Conservation (phyloP, 2,329 filamentous ascomycete genomes). For the Fusarium nodosum region DNA sequence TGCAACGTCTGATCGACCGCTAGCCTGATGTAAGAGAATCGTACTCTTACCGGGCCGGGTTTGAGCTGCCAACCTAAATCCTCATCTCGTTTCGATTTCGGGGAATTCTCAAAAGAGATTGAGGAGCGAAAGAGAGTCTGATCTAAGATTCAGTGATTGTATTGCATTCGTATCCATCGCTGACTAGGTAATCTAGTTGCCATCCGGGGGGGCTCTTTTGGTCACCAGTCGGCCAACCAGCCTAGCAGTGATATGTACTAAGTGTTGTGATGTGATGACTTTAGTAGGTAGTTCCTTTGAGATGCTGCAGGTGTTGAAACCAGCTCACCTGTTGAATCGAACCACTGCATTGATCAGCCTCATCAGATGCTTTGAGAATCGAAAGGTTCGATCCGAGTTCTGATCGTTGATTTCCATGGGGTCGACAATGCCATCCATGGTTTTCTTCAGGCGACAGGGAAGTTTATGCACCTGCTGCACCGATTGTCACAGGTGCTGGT, state of each 20-base stretch:
- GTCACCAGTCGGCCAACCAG: conserved; percentile 1
- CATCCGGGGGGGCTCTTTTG: not conserved
- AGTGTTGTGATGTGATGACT: conserved; percentile 42
- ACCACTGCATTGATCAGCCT: conserved; percentile 42
- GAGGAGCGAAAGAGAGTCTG: not conserved
- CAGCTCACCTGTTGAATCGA: conserved; percentile 39
- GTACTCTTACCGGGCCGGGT: conserved; percentile 44
- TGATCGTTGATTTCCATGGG: conserved; percentile 27
- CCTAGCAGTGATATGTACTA: not conserved
- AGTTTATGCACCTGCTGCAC: conserved; percentile 43
- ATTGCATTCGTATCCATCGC: conserved; percentile 7
- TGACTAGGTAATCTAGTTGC: not conserved
- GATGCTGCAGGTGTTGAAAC: conserved; percentile 25
- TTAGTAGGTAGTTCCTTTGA: not conserved
- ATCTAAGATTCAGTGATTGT: conserved; percentile 2
- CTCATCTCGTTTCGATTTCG: conserved; percentile 21
- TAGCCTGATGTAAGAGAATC: conserved; percentile 40
- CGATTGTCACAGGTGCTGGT: conserved; percentile 46
- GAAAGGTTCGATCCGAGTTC: conserved; percentile 45
- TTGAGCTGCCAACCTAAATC: conserved; percentile 35
- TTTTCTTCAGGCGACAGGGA: conserved; percentile 30
- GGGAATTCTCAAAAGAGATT: conserved; percentile 22
- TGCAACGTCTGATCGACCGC: conserved; percentile 45
- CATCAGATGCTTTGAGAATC: conserved; percentile 49
- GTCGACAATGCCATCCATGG: conserved; percentile 15